phyloP scores from a whole-genome alignment of 1,139 yeast genomes.

The Hemisphaericaspora xylanilytica region DNA sequence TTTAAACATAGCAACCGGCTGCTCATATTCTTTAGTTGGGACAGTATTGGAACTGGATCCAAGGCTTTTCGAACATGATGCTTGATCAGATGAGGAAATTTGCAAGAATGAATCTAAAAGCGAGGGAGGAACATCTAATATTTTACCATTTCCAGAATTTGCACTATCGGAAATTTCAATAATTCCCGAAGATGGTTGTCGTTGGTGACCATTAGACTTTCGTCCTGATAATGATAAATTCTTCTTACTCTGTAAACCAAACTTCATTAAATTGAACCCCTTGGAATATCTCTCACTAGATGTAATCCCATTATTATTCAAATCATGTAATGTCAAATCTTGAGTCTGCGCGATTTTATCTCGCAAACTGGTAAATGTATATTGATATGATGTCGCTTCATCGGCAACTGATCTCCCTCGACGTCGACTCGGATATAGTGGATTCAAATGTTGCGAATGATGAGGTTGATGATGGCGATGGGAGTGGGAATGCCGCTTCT shows the following conservation, averaged over 20 bases:
- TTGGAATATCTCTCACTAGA: slow-evolving; percentile 36
- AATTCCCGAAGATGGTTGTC: not conserved
- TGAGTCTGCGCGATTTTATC: slow-evolving; percentile 34
- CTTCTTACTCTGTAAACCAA: slow-evolving; percentile 30
- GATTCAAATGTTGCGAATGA: slow-evolving; percentile 1
- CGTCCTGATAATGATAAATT: slow-evolving; percentile 1
- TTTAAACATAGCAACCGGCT: slow-evolving; percentile 18
- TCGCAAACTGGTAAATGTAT: slow-evolving; percentile 36
- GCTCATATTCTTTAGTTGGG: slow-evolving; percentile 5
- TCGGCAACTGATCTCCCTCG: slow-evolving; percentile 13
- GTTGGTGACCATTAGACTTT: not conserved
- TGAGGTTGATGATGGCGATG: too few relatives aligned
- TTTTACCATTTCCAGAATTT: not conserved
- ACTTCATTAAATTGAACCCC: slow-evolving; percentile 37
- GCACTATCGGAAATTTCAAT: not conserved
- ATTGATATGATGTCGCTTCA: slow-evolving; percentile 12
- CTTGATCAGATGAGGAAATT: slow-evolving; percentile 15
- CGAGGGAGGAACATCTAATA: slow-evolving; percentile 7
- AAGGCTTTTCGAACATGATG: slow-evolving; percentile 10
- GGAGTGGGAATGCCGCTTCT: slow-evolving; percentile 2
- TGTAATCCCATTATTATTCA: slow-evolving; percentile 10
- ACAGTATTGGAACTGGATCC: slow-evolving; percentile 5
- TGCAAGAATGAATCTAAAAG: slow-evolving; percentile 23
- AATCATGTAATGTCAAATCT: slow-evolving; percentile 8
- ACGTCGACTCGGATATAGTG: slow-evolving; percentile 6